Evolutionary conservation across 2,329 filamentous ascomycete species (phyloP), one percentile per base, ranked within the genome.

Genomic region (Sclerotinia sclerotiorum): DNA sequence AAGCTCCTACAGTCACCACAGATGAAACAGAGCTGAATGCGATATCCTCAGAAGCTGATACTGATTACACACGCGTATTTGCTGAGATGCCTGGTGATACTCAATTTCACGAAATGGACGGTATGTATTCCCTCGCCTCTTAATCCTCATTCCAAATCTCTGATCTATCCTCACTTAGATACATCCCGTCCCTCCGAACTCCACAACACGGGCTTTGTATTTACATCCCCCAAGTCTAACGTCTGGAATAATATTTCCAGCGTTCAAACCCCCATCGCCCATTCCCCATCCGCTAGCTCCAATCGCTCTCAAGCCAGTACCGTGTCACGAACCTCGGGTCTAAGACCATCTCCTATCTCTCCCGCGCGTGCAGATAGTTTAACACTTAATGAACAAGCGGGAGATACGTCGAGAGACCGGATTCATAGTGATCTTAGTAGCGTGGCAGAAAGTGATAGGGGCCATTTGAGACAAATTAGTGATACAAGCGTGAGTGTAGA

Each of bases 21-120:
- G 75, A 73, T 54, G 74, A 76, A 49, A 71, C 74, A n/a, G 68
- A 67, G 17, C 15, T 63, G 17, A 52, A 62, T 27, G 46, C 64
- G n/a, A 21, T 68, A n/a, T 46, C 57, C 42, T 71, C 71, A 13
- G 67, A 67, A 21, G 67, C 69, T 57, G 67, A 70, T 2, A 71
- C 75, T 35, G 70, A 73, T 15, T 61, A 72, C n/a, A 70, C 71
- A 13, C 58, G 29, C 8, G 68, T 60, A 42, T 35, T 32, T 60
- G 35, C 29, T 60, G 72, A 65, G 24, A 77, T 79, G 67, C 73
- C 74, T 24, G 74, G 57, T 6, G 74, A 73, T 21, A 68, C 49
- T 10, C 71, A 75, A 35, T 72, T 79, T 6, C 73, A 77, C 66
- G 78, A 79, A 67, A 73, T 79, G 74, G 72, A 72, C 56, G 78